A percentile compares a stretch with the other conserved stretches of the same genome.
phyloP scores from a whole-genome alignment of 768 basidiomycete genomes.

The Hygrocybe coccinea region DNA sequence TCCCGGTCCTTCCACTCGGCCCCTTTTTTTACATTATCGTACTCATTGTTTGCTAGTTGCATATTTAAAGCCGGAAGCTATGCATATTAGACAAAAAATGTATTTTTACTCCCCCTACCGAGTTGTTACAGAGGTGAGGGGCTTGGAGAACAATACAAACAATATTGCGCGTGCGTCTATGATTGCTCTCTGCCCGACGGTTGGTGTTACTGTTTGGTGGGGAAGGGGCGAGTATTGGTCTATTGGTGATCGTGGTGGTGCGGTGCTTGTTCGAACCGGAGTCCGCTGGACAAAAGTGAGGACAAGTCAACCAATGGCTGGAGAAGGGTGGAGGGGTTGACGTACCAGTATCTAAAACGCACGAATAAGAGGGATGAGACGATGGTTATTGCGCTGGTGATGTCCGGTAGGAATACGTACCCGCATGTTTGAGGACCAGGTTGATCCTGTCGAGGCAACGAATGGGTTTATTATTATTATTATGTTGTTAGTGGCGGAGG shows the following conservation, averaged over 20 bases:
- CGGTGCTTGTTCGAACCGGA: slow-evolving; percentile 82
- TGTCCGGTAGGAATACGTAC: slow-evolving; percentile 58
- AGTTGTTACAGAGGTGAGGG: slow-evolving; percentile 19
- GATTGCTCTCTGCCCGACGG: too few species aligned
- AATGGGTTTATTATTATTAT: too few species aligned
- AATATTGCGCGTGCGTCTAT: too few species aligned
- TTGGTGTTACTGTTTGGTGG: too few species aligned
- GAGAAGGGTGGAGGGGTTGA: slow-evolving; percentile 10
- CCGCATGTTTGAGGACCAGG: slow-evolving; percentile 85
- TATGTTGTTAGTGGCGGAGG: slow-evolving; percentile 13
- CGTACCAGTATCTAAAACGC: slow-evolving; percentile 44
- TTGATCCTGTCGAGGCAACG: slow-evolving; percentile 59
- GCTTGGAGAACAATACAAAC: neutral
- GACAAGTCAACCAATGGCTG: neutral
- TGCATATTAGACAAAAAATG: slow-evolving; percentile 51
- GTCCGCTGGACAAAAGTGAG: slow-evolving; percentile 51
- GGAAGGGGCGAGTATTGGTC: too few species aligned
- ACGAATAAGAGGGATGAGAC: neutral
- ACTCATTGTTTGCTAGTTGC: slow-evolving; percentile 41
- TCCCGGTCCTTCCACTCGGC: slow-evolving; percentile 13
- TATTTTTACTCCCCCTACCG: slow-evolving; percentile 46
- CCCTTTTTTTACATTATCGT: slow-evolving; percentile 30
- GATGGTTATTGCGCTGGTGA: too few species aligned
- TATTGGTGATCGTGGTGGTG: too few species aligned
- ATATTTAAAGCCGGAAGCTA: slow-evolving; percentile 42